Base-by-base conservation (phyloP, 306 rosid genomes). In the Lathyrus tuberosus region DNA sequence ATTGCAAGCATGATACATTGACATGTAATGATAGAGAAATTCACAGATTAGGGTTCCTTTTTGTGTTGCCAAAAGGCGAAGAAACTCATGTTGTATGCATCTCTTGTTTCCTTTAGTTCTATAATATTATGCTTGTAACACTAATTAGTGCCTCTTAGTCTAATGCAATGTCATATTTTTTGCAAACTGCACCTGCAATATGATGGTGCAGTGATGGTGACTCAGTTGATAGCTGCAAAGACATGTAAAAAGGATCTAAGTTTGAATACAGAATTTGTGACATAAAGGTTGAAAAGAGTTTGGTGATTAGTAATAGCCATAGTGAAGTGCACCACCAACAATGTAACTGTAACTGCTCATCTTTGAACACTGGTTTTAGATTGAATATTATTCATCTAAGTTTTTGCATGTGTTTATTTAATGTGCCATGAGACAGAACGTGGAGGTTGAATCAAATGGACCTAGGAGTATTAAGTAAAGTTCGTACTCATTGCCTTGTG, bases 221-320 rank as follows among this genome's bases (percentile, higher is more conserved):
- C 9, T 33, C 38, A 6, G 38, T 33, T 33, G 9, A 33, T 33
- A 33, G 38, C 0, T 33, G 38, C 38, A 33, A 6, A 33, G 38
- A 33, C 38, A 20, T 31, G 35, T 31, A 5, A 0, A 0, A 5
- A 7, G 0, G 38, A 24, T 33, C 38, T 6, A 33, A 6, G 8
- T 33, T 33, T 33, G 38, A 33, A 33, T 33, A 33, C 7, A 1
- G 7, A 31, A 4, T 4, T 5, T 4, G 7, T 5, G 5, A 14
- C 54, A 41, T 18, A 37, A 22, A 14, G 20, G 38, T 47, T 38
- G 1, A 48, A 8, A 60, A 10, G 8, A 58, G 46, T 68, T 24
- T 15, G 61, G 44, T 41, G 65, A 52, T 42, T 42, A 71, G 56
- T 62, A 69, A 67, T 15, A 10, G 70, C 41, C 53, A 48, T 17